Base-by-base conservation (phyloP, 2,329 filamentous ascomycete species). In the Leptographium galeiforme region DNA sequence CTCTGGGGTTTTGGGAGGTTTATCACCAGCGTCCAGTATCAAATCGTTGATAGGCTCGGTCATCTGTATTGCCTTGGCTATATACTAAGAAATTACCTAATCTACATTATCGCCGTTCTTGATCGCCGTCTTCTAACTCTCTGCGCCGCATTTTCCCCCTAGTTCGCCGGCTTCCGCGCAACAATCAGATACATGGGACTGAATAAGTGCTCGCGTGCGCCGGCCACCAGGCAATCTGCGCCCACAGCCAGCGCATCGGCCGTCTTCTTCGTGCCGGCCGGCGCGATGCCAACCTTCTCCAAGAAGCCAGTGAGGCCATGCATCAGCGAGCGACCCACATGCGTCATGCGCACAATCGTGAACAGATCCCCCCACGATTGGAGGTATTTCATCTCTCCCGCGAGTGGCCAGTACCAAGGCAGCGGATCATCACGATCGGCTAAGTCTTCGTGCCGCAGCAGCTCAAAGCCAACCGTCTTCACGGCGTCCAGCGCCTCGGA, bases 131-230 rank as follows among this genome's bases (percentile, higher is more conserved):
- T 25, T 25, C 25, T 45, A 4, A 8, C 43, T 12, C 2, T 6
- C n/a, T 38, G 7, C 19, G 4, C 34, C n/a, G 18, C 36, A 25
- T 13, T 16, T 19, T 13, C 11, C 34, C 48, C 8, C 48, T 52
- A 55, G 60, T 71, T 65, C 51, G 62, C 62, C 5, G 91, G 89
- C 77, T 96, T 96, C 71, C 87, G 82, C 57, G 82, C 91, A 56
- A 96, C 81, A 88, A 96, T 96, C 65, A 97, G 75, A 72, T 95
- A 96, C 91, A 97, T 97, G 54, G 91, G 91, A 1, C 91, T 97
- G 72, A 97, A 97, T n/a, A 97, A 78, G 68, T 95, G 87, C 73
- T 90, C 77, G 67, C 82, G 80, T 39, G 83, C 91, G 69, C 91
- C 91, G 48, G 87, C 88, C 25, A 95, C 90, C 51, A 97, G 74